Base-by-base conservation (phyloP, 495 filamentous ascomycete species). In the Oidiodendron maius region DNA sequence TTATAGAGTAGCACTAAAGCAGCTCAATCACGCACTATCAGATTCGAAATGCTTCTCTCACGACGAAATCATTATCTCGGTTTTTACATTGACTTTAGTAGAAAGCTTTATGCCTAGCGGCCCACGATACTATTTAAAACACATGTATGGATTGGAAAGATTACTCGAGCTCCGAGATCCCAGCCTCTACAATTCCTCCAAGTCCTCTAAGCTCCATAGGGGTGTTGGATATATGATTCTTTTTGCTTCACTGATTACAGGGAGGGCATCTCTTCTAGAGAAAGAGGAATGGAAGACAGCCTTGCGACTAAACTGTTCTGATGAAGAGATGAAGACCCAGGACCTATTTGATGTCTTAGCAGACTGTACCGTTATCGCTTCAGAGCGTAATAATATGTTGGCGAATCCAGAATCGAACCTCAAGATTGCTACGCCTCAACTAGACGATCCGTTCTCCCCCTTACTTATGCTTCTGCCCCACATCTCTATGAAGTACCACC, bases 11-110 rank as follows among this genome's bases (percentile, higher is more conserved):
- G 22, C 45, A 6, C 18, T 48, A 2, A 48, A 28, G 12, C 34
- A 40, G 35, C 45, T 48, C 45, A 48, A 28, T 22, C 16, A 3
- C 9, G 45, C 45, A 3, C 35, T 48, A 1, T 39, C 45, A 28
- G 20, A 40, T 28, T 34, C 45, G 2, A 11, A 25, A 24, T 39
- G 34, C 32, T 20, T n/a, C n/a, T n/a, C n/a, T n/a, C n/a, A n/a
- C n/a, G 35, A 37, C n/a, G 35, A 37, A 4, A 15, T 37, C 35
- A 37, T 37, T 37, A 13, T 37, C 18, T 37, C 35, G 5, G 35
- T 37, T 4, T 13, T 37, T 17, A 37, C 35, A 5, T 15, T 37
- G 35, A 17, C 35, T 37, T 37, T 37, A 17, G 4, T 6, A 17
- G 35, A 37, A 15, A 15, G 4, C n/a, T 37, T 37, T 37, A 17